These are phyloP conservation scores for Macadamia integrifolia DNA, from an alignment of 164 flowering plant species.

Conservation along the genomic window DNA sequence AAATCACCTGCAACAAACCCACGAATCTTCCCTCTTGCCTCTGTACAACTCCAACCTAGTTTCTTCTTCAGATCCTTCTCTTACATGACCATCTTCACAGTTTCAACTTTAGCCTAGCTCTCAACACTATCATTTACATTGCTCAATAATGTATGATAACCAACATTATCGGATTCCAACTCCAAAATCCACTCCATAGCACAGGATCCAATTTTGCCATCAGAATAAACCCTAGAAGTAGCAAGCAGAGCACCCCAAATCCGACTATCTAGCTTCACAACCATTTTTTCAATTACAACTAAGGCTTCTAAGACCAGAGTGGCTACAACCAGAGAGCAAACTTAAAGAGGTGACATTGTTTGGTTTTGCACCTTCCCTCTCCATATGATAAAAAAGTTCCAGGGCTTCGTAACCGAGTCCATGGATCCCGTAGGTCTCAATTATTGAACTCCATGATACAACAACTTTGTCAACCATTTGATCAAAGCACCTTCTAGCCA, in stretches of 20 bases:
- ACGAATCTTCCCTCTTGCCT: conserved; percentile 17
- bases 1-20: too few relatives aligned
- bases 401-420: conserved; percentile 50
- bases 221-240: too few relatives aligned
- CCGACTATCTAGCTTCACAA: background rate
- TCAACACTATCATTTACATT: conserved; percentile 39
- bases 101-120: conserved; percentile 49
- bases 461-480: conserved; percentile 39
- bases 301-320: conserved; percentile 61
- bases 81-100: conserved; percentile 27
- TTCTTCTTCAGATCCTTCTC: conserved; percentile 36
- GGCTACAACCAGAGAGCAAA: conserved; percentile 62
- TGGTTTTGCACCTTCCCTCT: conserved; percentile 40
- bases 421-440: conserved; percentile 52
- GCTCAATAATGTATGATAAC: conserved; percentile 45
- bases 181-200: conserved; percentile 41
- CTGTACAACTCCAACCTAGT: conserved; percentile 65
- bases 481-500: conserved; percentile 16
- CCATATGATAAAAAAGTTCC: conserved; percentile 37
- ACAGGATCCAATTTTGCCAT: conserved; percentile 27
- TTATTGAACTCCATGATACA: conserved; percentile 64
- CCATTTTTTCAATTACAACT: conserved; percentile 33
- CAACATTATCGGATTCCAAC: conserved; percentile 47
- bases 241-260: too few relatives aligned
- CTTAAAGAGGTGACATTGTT: conserved; percentile 51